phyloP scores from a whole-genome alignment of 2,329 filamentous ascomycete species.

The Fusarium subglutinans region DNA sequence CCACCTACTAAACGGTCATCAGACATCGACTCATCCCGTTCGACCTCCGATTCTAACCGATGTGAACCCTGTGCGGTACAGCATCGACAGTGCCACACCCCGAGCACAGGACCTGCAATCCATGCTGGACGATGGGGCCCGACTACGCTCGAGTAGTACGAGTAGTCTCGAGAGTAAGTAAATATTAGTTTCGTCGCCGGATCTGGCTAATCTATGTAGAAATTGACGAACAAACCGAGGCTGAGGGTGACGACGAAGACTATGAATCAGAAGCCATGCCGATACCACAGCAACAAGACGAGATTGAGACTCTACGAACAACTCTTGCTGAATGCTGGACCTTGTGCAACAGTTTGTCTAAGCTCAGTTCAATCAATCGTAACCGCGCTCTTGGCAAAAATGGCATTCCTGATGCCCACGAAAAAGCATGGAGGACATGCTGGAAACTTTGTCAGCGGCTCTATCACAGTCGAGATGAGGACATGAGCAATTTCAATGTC shows the following conservation, averaged over 20 bases:
- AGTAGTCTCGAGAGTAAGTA: conserved; percentile 79
- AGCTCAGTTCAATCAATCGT: conserved; percentile 83
- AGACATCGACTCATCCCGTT: conserved; percentile 51
- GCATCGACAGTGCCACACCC: conserved; percentile 77
- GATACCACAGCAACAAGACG: conserved; percentile 60
- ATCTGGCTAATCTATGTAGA: conserved; percentile 51
- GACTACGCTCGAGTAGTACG: conserved; percentile 71
- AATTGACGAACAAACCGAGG: conserved; percentile 64
- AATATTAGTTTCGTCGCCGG: not conserved
- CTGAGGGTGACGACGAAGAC: conserved; percentile 64
- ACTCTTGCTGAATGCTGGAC: conserved; percentile 93
- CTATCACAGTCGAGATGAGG: conserved; percentile 81
- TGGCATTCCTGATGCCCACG: conserved; percentile 78
- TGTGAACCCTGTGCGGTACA: conserved; percentile 72
- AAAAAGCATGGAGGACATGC: conserved; percentile 91
- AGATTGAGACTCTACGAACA: conserved; percentile 74
- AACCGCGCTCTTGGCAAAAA: conserved; percentile 81
- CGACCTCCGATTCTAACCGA: conserved; percentile 81
- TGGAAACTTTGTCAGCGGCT: conserved; percentile 93
- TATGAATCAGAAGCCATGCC: conserved; percentile 56
- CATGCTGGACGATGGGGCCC: conserved; percentile 65
- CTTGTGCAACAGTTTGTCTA: conserved; percentile 88
- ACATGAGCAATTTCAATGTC: conserved; percentile 72
- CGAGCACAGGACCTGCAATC: conserved; percentile 85
- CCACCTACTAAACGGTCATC: conserved; percentile 9